A percentile compares a stretch with the other conserved stretches of the same genome.
These are phyloP conservation scores for Aspergillus cejpii DNA, from an alignment of 2,329 filamentous ascomycete species.

Conservation along the genomic window DNA sequence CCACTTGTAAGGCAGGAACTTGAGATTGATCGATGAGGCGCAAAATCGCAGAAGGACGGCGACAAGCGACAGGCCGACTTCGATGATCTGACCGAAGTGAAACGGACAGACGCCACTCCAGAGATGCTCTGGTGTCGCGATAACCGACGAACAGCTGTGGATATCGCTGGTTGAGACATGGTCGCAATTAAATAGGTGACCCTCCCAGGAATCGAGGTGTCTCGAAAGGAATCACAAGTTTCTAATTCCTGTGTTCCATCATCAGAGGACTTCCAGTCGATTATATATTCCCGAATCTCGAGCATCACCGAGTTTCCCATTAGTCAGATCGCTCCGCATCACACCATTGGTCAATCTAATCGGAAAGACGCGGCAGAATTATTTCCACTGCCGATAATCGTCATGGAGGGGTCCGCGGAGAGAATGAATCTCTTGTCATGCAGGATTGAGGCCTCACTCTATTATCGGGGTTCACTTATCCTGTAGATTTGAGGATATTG, in stretches of 20 bases:
- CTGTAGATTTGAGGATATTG: too few relatives aligned
- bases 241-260: not conserved
- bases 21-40: slow-evolving; percentile 14
- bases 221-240: too few relatives aligned
- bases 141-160: slow-evolving; percentile 22
- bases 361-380: slow-evolving; percentile 27
- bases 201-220: too few relatives aligned
- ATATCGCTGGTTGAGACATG: slow-evolving; percentile 29
- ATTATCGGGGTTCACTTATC: too few relatives aligned
- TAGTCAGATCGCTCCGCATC: slow-evolving; percentile 25
- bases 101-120: slow-evolving; percentile 11
- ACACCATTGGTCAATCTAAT: slow-evolving; percentile 24
- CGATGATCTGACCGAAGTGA: slow-evolving; percentile 18
- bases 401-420: slow-evolving; percentile 3
- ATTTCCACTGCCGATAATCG: slow-evolving; percentile 5
- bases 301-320: slow-evolving; percentile 12
- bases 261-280: slow-evolving; percentile 9
- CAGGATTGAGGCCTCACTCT: too few relatives aligned
- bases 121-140: slow-evolving; percentile 13
- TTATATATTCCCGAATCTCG: slow-evolving; percentile 20
- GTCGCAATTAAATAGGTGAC: slow-evolving; percentile 2
- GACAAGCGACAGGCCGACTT: slow-evolving; percentile 21
- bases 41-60: slow-evolving; percentile 24
- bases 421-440: not conserved
- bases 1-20: slow-evolving; percentile 1